These are phyloP conservation scores for Cladosporium sp. DNA, from an alignment of 2,329 filamentous ascomycete species.

Conservation along the genomic window DNA sequence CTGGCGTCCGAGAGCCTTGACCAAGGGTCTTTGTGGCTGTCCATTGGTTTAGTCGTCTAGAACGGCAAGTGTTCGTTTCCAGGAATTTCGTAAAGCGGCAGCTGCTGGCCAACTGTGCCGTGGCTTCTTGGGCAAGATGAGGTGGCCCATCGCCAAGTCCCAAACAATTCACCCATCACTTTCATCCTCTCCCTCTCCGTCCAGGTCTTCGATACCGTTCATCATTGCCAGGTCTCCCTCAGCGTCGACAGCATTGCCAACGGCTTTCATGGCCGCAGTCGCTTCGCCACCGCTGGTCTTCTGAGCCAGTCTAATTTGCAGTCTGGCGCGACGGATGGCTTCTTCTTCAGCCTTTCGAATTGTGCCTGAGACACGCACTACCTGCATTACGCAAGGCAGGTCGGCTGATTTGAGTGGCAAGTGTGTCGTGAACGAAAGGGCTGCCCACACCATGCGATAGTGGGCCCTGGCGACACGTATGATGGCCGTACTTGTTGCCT, in stretches of 20 bases:
- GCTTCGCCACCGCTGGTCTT: slow-evolving; percentile 1
- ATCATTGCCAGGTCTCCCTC: slow-evolving; percentile 41
- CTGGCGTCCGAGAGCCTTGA: too few species aligned
- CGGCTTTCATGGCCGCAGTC: slow-evolving; percentile 30
- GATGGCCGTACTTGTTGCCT: slow-evolving; percentile 91
- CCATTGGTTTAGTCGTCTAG: too few species aligned
- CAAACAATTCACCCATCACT: slow-evolving; percentile 25
- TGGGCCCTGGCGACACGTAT: slow-evolving; percentile 76
- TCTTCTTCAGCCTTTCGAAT: slow-evolving; percentile 91
- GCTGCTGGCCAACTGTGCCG: background rate
- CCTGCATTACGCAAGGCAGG: slow-evolving; percentile 70
- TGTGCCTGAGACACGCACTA: slow-evolving; percentile 85
- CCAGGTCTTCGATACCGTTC: slow-evolving; percentile 44
- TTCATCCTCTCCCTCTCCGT: slow-evolving; percentile 45
- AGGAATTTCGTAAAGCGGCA: too few species aligned
- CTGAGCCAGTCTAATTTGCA: slow-evolving; percentile 64
- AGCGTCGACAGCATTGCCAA: slow-evolving; percentile 28
- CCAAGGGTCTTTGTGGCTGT: too few species aligned
- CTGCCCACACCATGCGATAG: slow-evolving; percentile 85
- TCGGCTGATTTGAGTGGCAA: slow-evolving; percentile 56
- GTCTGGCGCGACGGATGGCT: slow-evolving; percentile 71
- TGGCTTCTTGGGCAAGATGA: too few species aligned
- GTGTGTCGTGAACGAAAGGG: slow-evolving; percentile 72
- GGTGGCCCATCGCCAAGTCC: too few species aligned
- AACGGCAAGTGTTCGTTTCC: too few species aligned